These are phyloP conservation scores for Hippophae gyantsensis DNA, from an alignment of 306 rosid genomes.

Conservation along the genomic window DNA sequence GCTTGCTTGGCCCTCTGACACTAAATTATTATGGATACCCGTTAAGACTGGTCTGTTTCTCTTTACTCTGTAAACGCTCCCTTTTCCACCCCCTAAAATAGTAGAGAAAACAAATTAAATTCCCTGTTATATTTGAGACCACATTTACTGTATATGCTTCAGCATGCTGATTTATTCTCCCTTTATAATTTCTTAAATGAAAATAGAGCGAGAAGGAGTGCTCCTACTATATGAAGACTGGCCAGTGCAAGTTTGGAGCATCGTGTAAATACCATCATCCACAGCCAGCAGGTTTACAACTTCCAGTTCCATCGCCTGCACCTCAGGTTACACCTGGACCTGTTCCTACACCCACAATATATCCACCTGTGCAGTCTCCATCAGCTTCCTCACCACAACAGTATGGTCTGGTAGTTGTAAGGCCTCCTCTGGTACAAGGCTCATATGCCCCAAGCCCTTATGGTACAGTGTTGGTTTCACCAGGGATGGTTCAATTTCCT, in stretches of 20 bases:
- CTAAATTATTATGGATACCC: slow-evolving; percentile 56
- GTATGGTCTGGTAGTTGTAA: slow-evolving; percentile 66
- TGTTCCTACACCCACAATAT: slow-evolving; percentile 37
- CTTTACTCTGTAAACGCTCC: neutral
- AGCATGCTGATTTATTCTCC: neutral
- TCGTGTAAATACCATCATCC: slow-evolving; percentile 97
- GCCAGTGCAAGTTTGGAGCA: slow-evolving; percentile 88
- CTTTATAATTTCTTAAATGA: slow-evolving; percentile 10
- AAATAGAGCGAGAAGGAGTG: slow-evolving; percentile 93
- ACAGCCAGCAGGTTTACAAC: slow-evolving; percentile 54
- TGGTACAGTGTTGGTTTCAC: slow-evolving; percentile 68
- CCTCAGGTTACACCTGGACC: slow-evolving; percentile 42
- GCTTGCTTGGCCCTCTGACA: slow-evolving; percentile 31
- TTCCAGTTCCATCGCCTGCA: slow-evolving; percentile 46
- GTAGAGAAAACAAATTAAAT: neutral
- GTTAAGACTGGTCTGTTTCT: slow-evolving; percentile 28
- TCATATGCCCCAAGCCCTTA: slow-evolving; percentile 67
- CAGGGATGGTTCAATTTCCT: slow-evolving; percentile 59
- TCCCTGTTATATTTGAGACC: slow-evolving; percentile 2
- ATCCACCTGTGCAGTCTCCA: slow-evolving; percentile 60
- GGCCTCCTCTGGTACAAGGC: slow-evolving; percentile 73
- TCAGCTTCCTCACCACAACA: slow-evolving; percentile 70
- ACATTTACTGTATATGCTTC: slow-evolving; percentile 14
- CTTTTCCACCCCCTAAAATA: no score
- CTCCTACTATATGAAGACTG: slow-evolving; percentile 87